Percentiles rank a stretch among this genome's conserved stretches.
Evolutionary conservation across 208 protist species (phyloP).

Genomic region (Trypanosoma brucei): DNA sequence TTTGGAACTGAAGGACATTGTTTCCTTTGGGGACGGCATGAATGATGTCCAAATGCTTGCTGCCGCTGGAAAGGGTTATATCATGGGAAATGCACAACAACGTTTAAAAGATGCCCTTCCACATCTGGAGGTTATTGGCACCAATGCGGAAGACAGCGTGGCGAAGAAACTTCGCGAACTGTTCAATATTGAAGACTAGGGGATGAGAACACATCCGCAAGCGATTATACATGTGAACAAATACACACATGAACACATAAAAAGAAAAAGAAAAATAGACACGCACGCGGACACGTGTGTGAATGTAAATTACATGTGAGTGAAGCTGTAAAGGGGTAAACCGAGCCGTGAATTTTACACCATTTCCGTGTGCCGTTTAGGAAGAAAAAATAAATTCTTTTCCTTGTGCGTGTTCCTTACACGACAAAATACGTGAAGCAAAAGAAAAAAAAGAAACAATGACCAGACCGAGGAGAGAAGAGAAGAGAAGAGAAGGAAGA

Average conservation of each 20-base stretch:
- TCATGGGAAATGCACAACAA: slow-evolving; percentile 54
- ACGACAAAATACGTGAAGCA: no score
- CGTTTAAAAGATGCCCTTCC: slow-evolving; percentile 37
- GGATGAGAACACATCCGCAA: neutral
- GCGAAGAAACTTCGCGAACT: slow-evolving; percentile 68
- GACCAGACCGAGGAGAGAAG: no score
- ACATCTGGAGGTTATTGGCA: slow-evolving; percentile 38
- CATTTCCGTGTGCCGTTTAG: no score
- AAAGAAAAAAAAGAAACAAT: no score
- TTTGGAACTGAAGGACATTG: slow-evolving; percentile 31
- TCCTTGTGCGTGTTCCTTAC: no score
- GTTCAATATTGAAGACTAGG: slow-evolving; percentile 19
- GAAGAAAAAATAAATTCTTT: no score
- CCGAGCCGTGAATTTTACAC: no score
- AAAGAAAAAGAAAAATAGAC: no score
- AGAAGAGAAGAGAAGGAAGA: no score
- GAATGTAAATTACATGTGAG: no score
- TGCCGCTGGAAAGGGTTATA: slow-evolving; percentile 35
- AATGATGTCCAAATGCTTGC: slow-evolving; percentile 61
- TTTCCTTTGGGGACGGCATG: slow-evolving; percentile 76
- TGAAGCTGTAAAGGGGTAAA: no score
- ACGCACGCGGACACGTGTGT: no score
- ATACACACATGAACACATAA: neutral
- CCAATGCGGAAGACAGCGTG: slow-evolving; percentile 59
- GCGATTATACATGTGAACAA: neutral